These are phyloP conservation scores for Nicotiana paniculata DNA, from an alignment of 257 asterid genomes.

Conservation along the genomic window DNA sequence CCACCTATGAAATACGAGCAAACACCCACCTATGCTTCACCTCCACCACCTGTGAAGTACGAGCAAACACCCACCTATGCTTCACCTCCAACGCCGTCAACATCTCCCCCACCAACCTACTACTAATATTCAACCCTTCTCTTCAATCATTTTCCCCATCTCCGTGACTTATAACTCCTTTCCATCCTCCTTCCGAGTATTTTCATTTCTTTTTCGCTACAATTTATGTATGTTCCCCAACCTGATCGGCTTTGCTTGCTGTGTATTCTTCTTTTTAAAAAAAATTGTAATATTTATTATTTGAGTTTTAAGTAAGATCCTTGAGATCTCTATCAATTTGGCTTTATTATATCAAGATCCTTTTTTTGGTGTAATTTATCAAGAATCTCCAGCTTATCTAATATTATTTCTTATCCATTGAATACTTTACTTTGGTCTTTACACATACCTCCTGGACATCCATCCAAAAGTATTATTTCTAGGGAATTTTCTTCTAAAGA, in stretches of 20 bases:
- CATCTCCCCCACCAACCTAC: not conserved
- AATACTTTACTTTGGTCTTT: not conserved
- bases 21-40: too few relatives aligned
- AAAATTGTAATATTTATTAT: too few relatives aligned
- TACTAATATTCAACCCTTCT: not conserved
- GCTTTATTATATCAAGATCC: not conserved
- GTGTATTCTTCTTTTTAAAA: not conserved
- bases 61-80: too few relatives aligned
- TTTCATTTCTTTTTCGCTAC: not conserved
- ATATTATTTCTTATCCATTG: not conserved
- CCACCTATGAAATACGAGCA: too few relatives aligned
- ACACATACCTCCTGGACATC: too few relatives aligned
- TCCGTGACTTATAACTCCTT: not conserved
- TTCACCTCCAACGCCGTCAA: not conserved
- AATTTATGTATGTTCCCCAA: not conserved
- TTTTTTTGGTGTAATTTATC: not conserved
- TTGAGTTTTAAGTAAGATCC: not conserved
- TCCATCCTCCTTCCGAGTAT: not conserved
- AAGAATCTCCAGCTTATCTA: not conserved
- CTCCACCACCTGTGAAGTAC: too few relatives aligned
- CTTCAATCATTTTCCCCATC: not conserved
- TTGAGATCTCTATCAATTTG: not conserved
- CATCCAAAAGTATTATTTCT: too few relatives aligned
- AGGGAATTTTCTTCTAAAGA: too few relatives aligned
- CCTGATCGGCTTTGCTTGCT: not conserved